Evolutionary conservation across 2,329 filamentous ascomycete genomes (phyloP), one percentile per base, ranked within the genome.

Genomic region (Ambrosiella beaveri): DNA sequence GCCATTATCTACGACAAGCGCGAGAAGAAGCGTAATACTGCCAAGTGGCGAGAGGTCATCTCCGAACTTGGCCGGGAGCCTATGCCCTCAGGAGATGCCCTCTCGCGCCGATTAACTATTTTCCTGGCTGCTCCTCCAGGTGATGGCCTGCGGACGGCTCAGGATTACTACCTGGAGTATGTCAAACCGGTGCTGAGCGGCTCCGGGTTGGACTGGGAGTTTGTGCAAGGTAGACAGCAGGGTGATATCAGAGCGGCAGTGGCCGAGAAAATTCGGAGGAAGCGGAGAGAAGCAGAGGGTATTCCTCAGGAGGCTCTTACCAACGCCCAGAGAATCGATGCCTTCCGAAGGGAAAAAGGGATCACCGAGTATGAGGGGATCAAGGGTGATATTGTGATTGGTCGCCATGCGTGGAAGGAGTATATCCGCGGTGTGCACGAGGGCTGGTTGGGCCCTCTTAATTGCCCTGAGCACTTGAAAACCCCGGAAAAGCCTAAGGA

Each of bases 91-190:
- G 73, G 85, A 38, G 84, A 80, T 64, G 78, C 84, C 64, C 80
- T 95, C 68, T 87, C 88, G 52, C 82, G 93, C 61, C 88, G 85
- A 66, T 74, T 98, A 62, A 93, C 89, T 41, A 79, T 98, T 59
- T 93, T 88, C 69, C 75, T 98, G 57, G 82, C 87, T 62, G 84
- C 86, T 3, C 90, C 93, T 5, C 93, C 93, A 0, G 88, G 85
- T 11, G 91, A 97, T 70, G 85, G 88, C 4, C 73, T 97, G 57
- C 80, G 89, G 59, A 72, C 80, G 47, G 87, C 90, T n/a, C 85
- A 95, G 65, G 89, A 97, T 64, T 90, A 97, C 71, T 98, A 95
- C 70, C 84, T 89, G 66, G 88, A 95, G 68, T 98, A 96, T 67
- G 80, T 96, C 49, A 97, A 97, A 74, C 93, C 93, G 1, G 79